These are phyloP conservation scores for Iris pallida DNA, from an alignment of 116 monocot species.

Conservation along the genomic window DNA sequence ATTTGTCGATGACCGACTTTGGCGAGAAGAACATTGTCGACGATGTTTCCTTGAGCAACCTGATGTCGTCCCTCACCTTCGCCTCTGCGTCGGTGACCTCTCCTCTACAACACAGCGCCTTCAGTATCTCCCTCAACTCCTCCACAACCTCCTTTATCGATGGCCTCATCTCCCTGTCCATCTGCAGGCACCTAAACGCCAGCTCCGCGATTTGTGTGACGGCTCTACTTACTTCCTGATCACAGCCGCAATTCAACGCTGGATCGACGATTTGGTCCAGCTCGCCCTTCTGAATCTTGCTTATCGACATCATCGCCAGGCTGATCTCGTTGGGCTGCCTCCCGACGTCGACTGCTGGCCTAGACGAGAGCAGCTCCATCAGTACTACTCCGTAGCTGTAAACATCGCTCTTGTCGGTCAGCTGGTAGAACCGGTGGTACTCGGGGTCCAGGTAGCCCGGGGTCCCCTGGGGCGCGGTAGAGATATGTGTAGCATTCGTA, in stretches of 20 bases:
- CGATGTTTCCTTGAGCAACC: slow-evolving; percentile 17
- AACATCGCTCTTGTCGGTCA: slow-evolving; percentile 74
- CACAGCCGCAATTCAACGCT: slow-evolving; percentile 25
- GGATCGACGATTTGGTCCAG: slow-evolving; percentile 48
- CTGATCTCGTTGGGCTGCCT: slow-evolving; percentile 57
- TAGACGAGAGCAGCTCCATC: slow-evolving; percentile 73
- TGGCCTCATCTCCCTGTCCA: slow-evolving; percentile 63
- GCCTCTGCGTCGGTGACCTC: not conserved
- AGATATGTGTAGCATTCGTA: slow-evolving; percentile 53
- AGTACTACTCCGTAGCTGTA: slow-evolving; percentile 85
- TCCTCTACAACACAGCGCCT: not conserved
- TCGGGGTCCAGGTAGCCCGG: slow-evolving; percentile 85
- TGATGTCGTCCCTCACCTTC: slow-evolving; percentile 9
- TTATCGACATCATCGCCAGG: slow-evolving; percentile 45
- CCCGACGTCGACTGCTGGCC: slow-evolving; percentile 56
- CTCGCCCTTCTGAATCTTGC: slow-evolving; percentile 34
- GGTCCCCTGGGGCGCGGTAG: slow-evolving; percentile 82
- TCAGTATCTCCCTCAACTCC: slow-evolving; percentile 6
- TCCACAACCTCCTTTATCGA: slow-evolving; percentile 44
- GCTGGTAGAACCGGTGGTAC: slow-evolving; percentile 74
- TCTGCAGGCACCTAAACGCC: slow-evolving; percentile 72
- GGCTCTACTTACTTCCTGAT: slow-evolving; percentile 31
- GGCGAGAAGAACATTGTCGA: slow-evolving; percentile 36
- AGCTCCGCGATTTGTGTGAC: slow-evolving; percentile 53
- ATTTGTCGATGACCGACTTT: slow-evolving; percentile 27